Evolutionary conservation across 352 stramenopile species (phyloP), one percentile per base, ranked within the genome.

Genomic region (Aphanomyces invadans): DNA sequence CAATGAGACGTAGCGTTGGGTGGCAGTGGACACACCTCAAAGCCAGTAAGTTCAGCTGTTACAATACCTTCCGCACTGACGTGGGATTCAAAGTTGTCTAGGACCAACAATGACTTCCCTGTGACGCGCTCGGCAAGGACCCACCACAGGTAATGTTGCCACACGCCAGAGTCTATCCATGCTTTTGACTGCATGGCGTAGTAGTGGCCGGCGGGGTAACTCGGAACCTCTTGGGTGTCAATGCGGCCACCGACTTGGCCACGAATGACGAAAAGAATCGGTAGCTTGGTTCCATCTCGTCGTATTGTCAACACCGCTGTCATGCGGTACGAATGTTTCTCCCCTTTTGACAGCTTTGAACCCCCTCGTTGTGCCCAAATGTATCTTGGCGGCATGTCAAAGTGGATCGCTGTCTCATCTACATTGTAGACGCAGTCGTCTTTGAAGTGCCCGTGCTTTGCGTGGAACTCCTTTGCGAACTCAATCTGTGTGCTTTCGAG

Each of bases 71-170:
- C 62, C 1, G 26, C 55, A 26, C 55, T 70, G 0, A 70, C 62
- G 51, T 70, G 63, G 12, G 55, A n/a, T 2, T 73, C 69, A 45
- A 73, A 71, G 26, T 71, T 72, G 64, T 74, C 68, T 17, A 71
- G 15, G 0, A 72, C 26, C n/a, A 76, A 25, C 4, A 76, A 42
- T 3, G 29, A 57, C 49, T 76, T 74, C 0, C 10, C 44, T 3
- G 61, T 4, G 23, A 76, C 39, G 21, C 70, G 15, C 10, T 15
- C 45, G 7, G 5, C 4, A 0, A 73, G 60, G 33, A 29, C 65
- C 5, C 60, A 17, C 4, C n/a, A 28, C 1, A 71, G 59, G 52
- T 76, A 73, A 4, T n/a, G 0, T 2, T 32, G 3, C 71, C 71
- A 72, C 19, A 57, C 61, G 0, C 0, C 3, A 3, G 28, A 25